Evolutionary conservation across 1,284 basidiomycete genomes (phyloP), one percentile per base, ranked within the genome.

Genomic region (Malassezia psittaci): DNA sequence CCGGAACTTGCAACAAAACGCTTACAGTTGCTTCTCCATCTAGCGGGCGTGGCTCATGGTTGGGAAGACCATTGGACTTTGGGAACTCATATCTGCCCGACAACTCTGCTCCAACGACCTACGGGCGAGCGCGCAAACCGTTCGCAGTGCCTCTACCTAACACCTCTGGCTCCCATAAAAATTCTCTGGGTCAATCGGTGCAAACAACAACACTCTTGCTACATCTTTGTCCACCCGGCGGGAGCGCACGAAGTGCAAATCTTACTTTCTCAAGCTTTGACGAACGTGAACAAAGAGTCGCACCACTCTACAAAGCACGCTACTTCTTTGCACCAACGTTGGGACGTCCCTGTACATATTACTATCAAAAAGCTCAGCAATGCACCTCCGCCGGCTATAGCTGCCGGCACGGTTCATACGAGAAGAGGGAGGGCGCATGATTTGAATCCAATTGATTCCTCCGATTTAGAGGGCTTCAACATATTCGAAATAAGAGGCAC

Each of bases 401-500:
- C 66, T 7, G 62, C 62, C 16, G 65, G 64, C n/a, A 36, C 41
- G 8, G 33, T 40, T 33, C 35, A 18, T 13, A 45, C 43, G 6
- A 24, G 43, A 11, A 24, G 43, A 5, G 43, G 43, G 11, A 24
- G 12, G 4, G 43, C 12, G 43, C 43, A 45, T 10, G 3, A 15
- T 7, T 7, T 45, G 7, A 16, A 19, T 12, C 16, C 29, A 18
- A 34, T 29, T 12, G 32, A 9, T 1, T 16, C 11, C 10, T 13
- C 35, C 40, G 40, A 0, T 16, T 33, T 18, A 41, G 45, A 66
- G 16, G 72, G 68, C 6, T 72, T 55, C 55, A 72, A 72, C 46
- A 52, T 65, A 10, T 74, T 72, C 51, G 66, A 73, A 41, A 51
- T 74, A 0, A 33, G 61, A 0, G 62, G 64, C 19, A 53, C 55